phyloP scores from a whole-genome alignment of 768 basidiomycete species.

The Ramaria rubella region DNA sequence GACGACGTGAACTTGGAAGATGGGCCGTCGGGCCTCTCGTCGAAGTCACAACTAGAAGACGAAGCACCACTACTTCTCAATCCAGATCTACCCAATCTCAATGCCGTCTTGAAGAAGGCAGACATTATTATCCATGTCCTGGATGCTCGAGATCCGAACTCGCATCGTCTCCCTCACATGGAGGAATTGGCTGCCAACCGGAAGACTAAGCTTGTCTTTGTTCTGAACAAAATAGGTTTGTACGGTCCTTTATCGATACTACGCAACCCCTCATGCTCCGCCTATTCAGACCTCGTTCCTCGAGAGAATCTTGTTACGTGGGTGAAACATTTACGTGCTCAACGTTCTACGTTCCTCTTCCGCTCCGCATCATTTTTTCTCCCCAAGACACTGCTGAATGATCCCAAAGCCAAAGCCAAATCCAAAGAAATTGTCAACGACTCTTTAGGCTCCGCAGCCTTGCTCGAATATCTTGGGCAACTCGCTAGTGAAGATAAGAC shows the following conservation, averaged over 20 bases:
- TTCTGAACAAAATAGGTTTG: slow-evolving; percentile 86
- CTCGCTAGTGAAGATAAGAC: slow-evolving; percentile 44
- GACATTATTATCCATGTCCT: slow-evolving; percentile 78
- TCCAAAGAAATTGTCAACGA: slow-evolving; percentile 50
- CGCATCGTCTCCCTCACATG: slow-evolving; percentile 57
- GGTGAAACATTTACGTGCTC: slow-evolving; percentile 52
- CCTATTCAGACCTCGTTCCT: slow-evolving; percentile 62
- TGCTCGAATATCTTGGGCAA: slow-evolving; percentile 42
- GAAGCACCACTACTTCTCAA: slow-evolving; percentile 59
- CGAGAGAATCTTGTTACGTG: slow-evolving; percentile 69
- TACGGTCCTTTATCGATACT: slow-evolving; percentile 13
- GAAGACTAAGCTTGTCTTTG: slow-evolving; percentile 49
- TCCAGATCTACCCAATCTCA: slow-evolving; percentile 52
- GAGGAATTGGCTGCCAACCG: slow-evolving; percentile 46
- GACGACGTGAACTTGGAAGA: slow-evolving; percentile 24
- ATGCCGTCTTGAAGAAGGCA: slow-evolving; percentile 64
- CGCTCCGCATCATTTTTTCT: slow-evolving; percentile 65
- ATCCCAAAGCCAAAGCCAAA: slow-evolving; percentile 28
- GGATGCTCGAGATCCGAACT: slow-evolving; percentile 76
- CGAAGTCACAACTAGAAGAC: slow-evolving; percentile 40
- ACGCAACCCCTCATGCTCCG: neutral
- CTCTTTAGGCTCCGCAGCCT: slow-evolving; percentile 51
- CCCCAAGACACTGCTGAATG: slow-evolving; percentile 29
- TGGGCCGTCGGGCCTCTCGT: slow-evolving; percentile 20
- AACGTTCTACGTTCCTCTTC: slow-evolving; percentile 65